Conservation (phyloP, 2,329 filamentous ascomycete genomes). For the Penicillium sp. region DNA sequence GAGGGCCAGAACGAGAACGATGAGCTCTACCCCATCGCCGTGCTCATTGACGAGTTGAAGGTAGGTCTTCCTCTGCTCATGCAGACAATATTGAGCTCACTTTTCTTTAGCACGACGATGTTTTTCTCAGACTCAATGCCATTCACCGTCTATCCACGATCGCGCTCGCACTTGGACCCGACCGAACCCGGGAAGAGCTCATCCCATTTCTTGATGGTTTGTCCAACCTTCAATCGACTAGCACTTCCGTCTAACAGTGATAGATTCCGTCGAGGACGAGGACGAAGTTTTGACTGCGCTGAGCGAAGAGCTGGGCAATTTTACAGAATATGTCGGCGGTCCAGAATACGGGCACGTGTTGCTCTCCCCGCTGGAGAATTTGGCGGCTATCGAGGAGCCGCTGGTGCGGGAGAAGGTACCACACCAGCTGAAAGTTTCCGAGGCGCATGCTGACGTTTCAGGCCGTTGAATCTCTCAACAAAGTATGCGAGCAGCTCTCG, state of each 20-base stretch:
- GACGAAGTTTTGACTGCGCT: conserved; percentile 96
- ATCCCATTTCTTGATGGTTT: conserved; percentile 98
- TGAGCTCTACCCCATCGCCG: conserved; percentile 99
- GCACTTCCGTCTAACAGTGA: conserved; percentile 23
- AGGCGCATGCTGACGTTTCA: conserved; percentile 39
- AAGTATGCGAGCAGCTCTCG: conserved; percentile 92
- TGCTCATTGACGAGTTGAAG: conserved; percentile 99
- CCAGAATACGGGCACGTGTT: conserved; percentile 93
- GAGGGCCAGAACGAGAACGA: conserved; percentile 89
- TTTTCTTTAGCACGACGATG: conserved; percentile 81
- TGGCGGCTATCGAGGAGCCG: conserved; percentile 97
- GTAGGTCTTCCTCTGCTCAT: conserved; percentile 46
- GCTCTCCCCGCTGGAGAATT: conserved; percentile 92
- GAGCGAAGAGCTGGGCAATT: conserved; percentile 93
- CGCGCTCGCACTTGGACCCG: conserved; percentile 88
- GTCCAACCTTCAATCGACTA: conserved; percentile 37
- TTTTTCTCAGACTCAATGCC: conserved; percentile 93
- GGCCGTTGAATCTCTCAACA: conserved; percentile 99
- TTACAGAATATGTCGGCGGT: conserved; percentile 96
- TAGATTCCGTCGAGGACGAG: conserved; percentile 98
- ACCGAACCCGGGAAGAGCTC: conserved; percentile 95
- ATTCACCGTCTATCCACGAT: conserved; percentile 98
- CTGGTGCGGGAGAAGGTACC: conserved; percentile 92
- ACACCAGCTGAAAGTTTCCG: neutral
- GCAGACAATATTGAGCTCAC: conserved; percentile 19